Evolutionary conservation across 1,284 basidiomycete species (phyloP), one percentile per base, ranked within the genome.

Genomic region (Microbotryomycetes sp.): DNA sequence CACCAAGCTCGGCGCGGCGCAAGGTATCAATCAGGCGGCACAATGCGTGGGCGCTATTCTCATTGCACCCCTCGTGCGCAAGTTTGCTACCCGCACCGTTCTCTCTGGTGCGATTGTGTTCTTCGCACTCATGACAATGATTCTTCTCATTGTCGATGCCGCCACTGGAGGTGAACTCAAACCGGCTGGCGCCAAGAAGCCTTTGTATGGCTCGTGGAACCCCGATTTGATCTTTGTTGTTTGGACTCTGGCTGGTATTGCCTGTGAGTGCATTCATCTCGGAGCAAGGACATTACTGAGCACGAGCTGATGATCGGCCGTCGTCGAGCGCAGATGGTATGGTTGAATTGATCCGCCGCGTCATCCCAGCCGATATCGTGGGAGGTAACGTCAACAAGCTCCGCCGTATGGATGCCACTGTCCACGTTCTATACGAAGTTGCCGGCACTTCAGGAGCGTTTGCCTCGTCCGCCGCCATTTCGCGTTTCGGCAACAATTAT

Each of bases 371-470:
- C 41, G 57, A 57, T 52, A 64, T 67, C 50, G 73, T 73, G 18
- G 73, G 73, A 31, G 71, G 72, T 30, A 72, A 74, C 63, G 68
- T 71, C 3, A 57, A 65, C 41, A 59, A 72, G 56, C 71, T 76
- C 5, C 65, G 74, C 49, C 70, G 72, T 59, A 76, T 75, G 74
- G 75, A 76, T 56, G 75, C 75, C 18, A 71, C 72, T 45, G 73
- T 75, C 11, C 75, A 76, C 66, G 70, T 75, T 56, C 21, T 51
- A 56, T 76, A 76, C 69, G 74, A 76, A 67, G 67, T 76, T 24
- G 75, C 75, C 21, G 75, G 75, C 58, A 76, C 75, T n/a, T 61
- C 70, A 4, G 75, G 74, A 54, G 75, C 75, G 4, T 73, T 76
- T 54, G 72, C 73, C 28, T 76, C 75, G 16, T 69, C 73, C n/a